phyloP scores from a whole-genome alignment of 768 basidiomycete species.

The Naematelia encephala region DNA sequence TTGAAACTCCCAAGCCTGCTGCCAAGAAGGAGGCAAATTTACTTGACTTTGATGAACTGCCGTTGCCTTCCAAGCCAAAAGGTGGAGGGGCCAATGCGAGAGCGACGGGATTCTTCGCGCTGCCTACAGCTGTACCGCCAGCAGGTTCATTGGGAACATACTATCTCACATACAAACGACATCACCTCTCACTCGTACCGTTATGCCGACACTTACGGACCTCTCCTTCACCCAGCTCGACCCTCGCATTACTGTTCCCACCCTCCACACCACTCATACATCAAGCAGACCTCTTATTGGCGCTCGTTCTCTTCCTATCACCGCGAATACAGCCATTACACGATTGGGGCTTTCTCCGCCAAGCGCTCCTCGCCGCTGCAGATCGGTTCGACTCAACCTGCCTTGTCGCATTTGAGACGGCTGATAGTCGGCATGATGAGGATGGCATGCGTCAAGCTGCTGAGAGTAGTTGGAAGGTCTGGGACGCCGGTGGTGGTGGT shows the following conservation, averaged over 20 bases:
- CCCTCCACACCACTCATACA: conserved; percentile 52
- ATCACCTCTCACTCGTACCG: conserved; percentile 51
- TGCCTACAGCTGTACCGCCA: conserved; percentile 11
- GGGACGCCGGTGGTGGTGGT: conserved; percentile 55
- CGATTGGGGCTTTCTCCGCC: conserved; percentile 62
- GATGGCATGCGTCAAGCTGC: conserved; percentile 74
- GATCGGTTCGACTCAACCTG: conserved; percentile 85
- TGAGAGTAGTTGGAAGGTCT: conserved; percentile 80
- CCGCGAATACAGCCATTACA: conserved; percentile 66
- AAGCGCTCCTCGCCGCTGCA: conserved; percentile 69
- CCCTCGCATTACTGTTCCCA: conserved; percentile 60
- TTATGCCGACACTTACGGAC: conserved; percentile 54
- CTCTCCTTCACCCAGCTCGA: conserved; percentile 60
- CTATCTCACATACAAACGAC: conserved; percentile 47
- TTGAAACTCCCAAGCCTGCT: conserved; percentile 10
- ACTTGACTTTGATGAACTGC: conserved; percentile 51
- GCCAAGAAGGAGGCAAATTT: conserved; percentile 30
- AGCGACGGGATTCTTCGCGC: conserved; percentile 50
- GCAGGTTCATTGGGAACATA: conserved; percentile 18
- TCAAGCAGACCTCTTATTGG: conserved; percentile 67
- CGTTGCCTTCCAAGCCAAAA: conserved; percentile 39
- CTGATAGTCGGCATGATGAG: conserved; percentile 72
- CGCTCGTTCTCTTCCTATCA: conserved; percentile 74
- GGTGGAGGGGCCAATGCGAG: conserved; percentile 17
- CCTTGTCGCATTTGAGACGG: conserved; percentile 82